Conservation (phyloP, 1,139 yeast species). For the Saccharomycopsis hybrid region DNA sequence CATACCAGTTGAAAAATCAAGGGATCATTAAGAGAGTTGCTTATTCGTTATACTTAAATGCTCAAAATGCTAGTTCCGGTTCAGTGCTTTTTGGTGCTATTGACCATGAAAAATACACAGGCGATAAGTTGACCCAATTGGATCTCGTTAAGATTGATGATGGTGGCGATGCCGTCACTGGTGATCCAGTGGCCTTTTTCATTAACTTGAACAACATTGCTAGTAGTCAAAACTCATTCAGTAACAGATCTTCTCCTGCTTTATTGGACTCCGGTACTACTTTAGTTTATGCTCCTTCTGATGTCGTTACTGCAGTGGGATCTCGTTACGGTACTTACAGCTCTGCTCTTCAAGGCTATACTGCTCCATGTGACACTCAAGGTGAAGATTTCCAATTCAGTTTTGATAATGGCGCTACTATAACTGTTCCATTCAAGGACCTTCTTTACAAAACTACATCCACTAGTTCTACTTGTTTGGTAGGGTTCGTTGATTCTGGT, state of each 20-base stretch:
- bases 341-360: conserved; percentile 30
- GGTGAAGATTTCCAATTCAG: conserved; percentile 10
- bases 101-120: conserved; percentile 46
- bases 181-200: conserved; percentile 42
- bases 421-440: conserved; percentile 34
- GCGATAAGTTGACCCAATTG: conserved; percentile 41
- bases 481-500: conserved; percentile 28
- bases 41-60: conserved; percentile 48
- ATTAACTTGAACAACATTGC: conserved; percentile 47
- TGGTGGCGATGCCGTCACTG: conserved; percentile 27
- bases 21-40: conserved; percentile 46
- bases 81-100: conserved; percentile 52
- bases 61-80: conserved; percentile 35
- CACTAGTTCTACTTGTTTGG: conserved; percentile 27
- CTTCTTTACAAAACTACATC: conserved; percentile 15
- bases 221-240: conserved; percentile 25
- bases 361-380: conserved; percentile 27
- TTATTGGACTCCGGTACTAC: conserved; percentile 68
- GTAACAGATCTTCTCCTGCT: conserved; percentile 33
- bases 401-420: conserved; percentile 30
- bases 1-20: conserved; percentile 44
- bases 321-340: conserved; percentile 31
- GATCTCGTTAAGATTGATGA: conserved; percentile 48
- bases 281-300: conserved; percentile 44
- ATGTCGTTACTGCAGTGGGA: conserved; percentile 37